A percentile compares a stretch with the other conserved stretches of the same genome.
phyloP scores from a whole-genome alignment of 2,329 filamentous ascomycete genomes.

The Ophiognomonia clavigignenti-juglandacearum region DNA sequence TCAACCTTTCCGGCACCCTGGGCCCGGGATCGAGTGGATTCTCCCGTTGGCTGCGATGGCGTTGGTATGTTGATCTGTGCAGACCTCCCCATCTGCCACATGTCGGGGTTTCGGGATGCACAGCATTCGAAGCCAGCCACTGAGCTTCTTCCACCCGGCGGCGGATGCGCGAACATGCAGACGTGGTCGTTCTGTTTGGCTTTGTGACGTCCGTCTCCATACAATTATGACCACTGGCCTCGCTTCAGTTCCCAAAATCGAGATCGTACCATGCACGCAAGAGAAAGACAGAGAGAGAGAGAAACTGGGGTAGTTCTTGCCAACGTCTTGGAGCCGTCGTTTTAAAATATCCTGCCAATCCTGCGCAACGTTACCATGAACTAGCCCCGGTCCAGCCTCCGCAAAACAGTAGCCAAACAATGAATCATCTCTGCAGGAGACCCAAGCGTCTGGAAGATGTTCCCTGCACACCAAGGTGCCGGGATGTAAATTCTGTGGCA shows the following conservation, averaged over 20 bases:
- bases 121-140: background rate
- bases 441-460: background rate
- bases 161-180: no score
- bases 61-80: background rate
- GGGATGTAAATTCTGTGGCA: background rate
- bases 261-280: constrained; percentile 1
- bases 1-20: background rate
- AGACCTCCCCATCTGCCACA: background rate
- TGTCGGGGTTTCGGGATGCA: background rate
- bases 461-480: background rate
- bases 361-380: no score
- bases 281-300: no score
- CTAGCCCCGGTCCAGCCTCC: no score
- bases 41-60: background rate
- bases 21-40: background rate
- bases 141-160: background rate
- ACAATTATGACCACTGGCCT: background rate
- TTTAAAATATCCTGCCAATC: no score
- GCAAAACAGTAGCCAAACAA: no score
- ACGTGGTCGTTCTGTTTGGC: no score
- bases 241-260: background rate
- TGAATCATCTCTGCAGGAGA: background rate
- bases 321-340: no score
- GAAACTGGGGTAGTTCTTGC: no score
- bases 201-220: background rate